Evolutionary conservation across 345 rosid species (phyloP).

Genomic region (Eucalyptus sp.): DNA sequence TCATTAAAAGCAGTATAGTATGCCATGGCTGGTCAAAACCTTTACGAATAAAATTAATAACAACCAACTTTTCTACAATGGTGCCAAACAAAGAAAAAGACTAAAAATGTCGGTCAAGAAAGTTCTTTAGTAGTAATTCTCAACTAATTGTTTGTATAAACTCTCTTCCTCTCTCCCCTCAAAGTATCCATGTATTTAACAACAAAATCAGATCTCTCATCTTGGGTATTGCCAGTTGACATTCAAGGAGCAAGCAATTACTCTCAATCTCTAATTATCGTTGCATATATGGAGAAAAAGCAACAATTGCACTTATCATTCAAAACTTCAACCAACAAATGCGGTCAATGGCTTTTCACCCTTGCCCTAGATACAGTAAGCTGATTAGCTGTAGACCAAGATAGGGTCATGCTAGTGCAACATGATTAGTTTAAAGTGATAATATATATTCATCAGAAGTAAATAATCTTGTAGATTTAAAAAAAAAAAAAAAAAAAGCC

Average conservation of each 20-base stretch:
- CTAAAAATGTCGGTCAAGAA: not conserved
- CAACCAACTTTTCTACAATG: not conserved
- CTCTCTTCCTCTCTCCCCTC: not conserved
- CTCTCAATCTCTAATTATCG: not conserved
- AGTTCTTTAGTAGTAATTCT: not conserved
- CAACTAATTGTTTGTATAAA: not conserved
- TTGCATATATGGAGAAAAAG: not conserved
- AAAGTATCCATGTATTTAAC: not conserved
- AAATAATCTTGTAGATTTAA: not conserved
- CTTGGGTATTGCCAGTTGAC: not conserved
- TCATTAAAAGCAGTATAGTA: not conserved
- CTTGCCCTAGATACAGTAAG: not conserved
- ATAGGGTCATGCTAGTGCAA: not conserved
- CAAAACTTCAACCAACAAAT: not conserved
- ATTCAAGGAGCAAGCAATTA: not conserved
- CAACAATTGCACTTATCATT: not conserved
- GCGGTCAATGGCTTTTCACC: fast-evolving
- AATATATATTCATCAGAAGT: not conserved
- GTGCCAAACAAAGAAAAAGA: not conserved
- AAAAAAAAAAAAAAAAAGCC: not conserved
- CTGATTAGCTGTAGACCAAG: not conserved
- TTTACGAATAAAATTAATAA: not conserved
- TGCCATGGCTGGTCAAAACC: not conserved
- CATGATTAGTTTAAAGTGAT: not conserved
- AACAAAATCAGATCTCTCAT: not conserved